Evolutionary conservation across 139 green algal species (phyloP), one percentile per base, ranked within the genome.

Genomic region (Volvox africanus): DNA sequence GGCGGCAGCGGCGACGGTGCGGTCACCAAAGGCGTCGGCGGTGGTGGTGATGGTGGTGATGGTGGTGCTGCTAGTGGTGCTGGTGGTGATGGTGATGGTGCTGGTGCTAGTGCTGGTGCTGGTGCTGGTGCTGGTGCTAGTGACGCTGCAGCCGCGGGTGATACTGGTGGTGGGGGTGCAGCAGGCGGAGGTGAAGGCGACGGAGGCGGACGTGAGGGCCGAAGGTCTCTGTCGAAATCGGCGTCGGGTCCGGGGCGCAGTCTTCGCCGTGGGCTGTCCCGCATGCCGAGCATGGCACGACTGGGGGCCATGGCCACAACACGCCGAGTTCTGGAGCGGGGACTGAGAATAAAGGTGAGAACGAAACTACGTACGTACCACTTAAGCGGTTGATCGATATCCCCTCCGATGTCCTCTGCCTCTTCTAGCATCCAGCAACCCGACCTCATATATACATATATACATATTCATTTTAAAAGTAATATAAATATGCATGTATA

Each of bases 321-420:
- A 26, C 62, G 68, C 17, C 33, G 36, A 22, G 87, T 87, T 1
- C 77, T 80, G 77, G 62, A 86, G 61, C 62, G 87, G 13, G 87
- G 87, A 21, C 91, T 92, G 19, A 55, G 91, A 22, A 81, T 93
- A 69, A 93, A 93, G 87, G 89, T 91, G 77, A 80, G 91, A n/a
- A n/a, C n/a, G n/a, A 26, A 35, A 18, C 73, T 80, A 33, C 12
- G 73, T 32, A 80, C 22, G 11, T 75, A 12, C 9, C 11, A 32
- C 5, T n/a, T 75, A 75, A 28, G 9, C 44, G 44, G 44, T 55
- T 55, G 14, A 75, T n/a, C n/a, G n/a, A n/a, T n/a, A n/a, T n/a
- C n/a, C n/a, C n/a, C n/a, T n/a, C n/a, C n/a, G n/a, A n/a, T n/a
- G n/a, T n/a, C n/a, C n/a, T n/a, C n/a, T n/a, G n/a, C n/a, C n/a